phyloP scores from a whole-genome alignment of 2,329 filamentous ascomycete genomes.

The Cephalotrichum gorgonifer region DNA sequence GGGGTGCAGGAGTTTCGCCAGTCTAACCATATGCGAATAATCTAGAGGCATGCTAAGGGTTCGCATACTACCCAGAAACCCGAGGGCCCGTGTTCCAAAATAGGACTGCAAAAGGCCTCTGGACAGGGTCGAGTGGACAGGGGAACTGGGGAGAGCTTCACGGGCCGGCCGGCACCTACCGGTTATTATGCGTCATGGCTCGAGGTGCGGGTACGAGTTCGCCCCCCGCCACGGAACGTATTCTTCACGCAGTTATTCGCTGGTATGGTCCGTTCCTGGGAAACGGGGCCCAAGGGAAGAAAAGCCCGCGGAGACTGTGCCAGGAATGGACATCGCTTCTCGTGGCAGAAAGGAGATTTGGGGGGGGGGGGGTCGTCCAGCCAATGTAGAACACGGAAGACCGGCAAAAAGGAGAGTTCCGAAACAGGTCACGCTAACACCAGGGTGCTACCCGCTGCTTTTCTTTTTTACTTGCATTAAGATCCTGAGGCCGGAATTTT shows the following conservation, averaged over 20 bases:
- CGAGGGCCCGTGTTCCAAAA: too few species aligned
- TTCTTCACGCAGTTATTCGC: neutral
- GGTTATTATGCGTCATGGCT: neutral
- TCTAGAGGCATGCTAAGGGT: too few species aligned
- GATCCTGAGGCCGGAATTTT: neutral
- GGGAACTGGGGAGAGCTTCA: neutral
- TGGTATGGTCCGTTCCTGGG: neutral
- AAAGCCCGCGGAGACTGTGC: neutral
- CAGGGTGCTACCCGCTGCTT: neutral
- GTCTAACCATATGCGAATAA: too few species aligned
- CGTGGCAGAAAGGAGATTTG: neutral
- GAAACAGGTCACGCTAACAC: neutral
- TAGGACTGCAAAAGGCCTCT: too few species aligned
- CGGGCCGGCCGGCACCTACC: neutral
- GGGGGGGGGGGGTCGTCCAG: neutral
- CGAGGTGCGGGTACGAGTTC: too few species aligned
- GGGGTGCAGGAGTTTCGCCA: too few species aligned
- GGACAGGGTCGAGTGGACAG: too few species aligned
- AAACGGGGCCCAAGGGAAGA: neutral
- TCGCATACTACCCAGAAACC: too few species aligned
- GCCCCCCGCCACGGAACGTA: neutral
- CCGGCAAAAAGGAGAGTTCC: neutral
- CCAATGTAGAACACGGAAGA: neutral
- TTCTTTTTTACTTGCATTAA: neutral
- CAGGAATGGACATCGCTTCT: too few species aligned